Conservation (phyloP, 2,329 filamentous ascomycete genomes). For the Alternaria metachromatica region DNA sequence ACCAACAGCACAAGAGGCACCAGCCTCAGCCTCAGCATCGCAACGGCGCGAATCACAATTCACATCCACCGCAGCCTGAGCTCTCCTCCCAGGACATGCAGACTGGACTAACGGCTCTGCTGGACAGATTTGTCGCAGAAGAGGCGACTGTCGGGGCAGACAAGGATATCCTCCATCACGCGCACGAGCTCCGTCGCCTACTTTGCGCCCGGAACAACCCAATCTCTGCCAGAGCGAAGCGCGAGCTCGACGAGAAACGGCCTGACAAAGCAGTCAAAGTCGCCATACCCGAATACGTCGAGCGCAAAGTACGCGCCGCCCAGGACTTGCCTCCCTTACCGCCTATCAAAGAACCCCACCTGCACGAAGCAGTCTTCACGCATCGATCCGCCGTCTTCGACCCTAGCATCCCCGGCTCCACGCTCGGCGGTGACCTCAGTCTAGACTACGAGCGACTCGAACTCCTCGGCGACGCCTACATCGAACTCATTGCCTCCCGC, state of each 20-base stretch:
- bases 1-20: slow-evolving; percentile 8
- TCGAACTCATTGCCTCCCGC: slow-evolving; percentile 77
- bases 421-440: slow-evolving; percentile 28
- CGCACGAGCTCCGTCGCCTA: slow-evolving; percentile 34
- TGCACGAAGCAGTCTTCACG: slow-evolving; percentile 71
- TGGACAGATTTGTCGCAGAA: slow-evolving; percentile 40
- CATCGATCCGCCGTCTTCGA: slow-evolving; percentile 55
- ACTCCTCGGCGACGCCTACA: slow-evolving; percentile 85
- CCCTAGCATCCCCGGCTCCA: slow-evolving; percentile 22
- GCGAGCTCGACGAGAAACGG: slow-evolving; percentile 46
- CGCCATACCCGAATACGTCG: slow-evolving; percentile 35
- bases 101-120: slow-evolving; percentile 37
- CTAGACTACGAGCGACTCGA: slow-evolving; percentile 80
- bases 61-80: slow-evolving; percentile 7
- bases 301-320: slow-evolving; percentile 37
- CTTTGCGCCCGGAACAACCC: slow-evolving; percentile 31
- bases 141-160: slow-evolving; percentile 34
- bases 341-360: slow-evolving; percentile 62
- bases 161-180: slow-evolving; percentile 37
- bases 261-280: slow-evolving; percentile 28
- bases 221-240: slow-evolving; percentile 60
- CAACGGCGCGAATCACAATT: not conserved
- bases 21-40: slow-evolving; percentile 1
- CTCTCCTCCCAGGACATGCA: slow-evolving; percentile 34
- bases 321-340: slow-evolving; percentile 65